Percentiles rank a stretch among this genome's conserved stretches.
Evolutionary conservation across 2,329 filamentous ascomycete species (phyloP).

Genomic region (Fusarium nisikadoi): DNA sequence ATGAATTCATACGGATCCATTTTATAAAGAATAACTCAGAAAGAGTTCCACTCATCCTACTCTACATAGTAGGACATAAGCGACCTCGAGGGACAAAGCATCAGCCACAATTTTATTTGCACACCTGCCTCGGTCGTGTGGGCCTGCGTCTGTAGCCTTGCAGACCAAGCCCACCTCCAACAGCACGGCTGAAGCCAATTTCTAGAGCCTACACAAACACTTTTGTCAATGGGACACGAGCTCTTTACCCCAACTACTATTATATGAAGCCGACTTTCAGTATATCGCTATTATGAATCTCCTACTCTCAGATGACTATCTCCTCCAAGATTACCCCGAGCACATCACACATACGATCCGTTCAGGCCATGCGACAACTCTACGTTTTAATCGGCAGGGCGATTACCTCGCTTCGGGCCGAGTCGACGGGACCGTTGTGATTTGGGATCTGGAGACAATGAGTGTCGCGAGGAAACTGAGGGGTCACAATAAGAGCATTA

Average conservation of each 20-base stretch:
- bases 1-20: no score
- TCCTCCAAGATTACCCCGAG: constrained; percentile 86
- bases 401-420: constrained; percentile 95
- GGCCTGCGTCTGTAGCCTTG: constrained; percentile 48
- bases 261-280: neutral
- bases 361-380: constrained; percentile 71
- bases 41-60: neutral
- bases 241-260: constrained; percentile 8
- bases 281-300: constrained; percentile 61
- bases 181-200: constrained; percentile 41
- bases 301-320: constrained; percentile 69
- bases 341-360: constrained; percentile 88
- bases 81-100: constrained; percentile 3
- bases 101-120: constrained; percentile 26
- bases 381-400: constrained; percentile 92
- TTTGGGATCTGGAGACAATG: constrained; percentile 98
- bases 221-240: constrained; percentile 36
- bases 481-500: constrained; percentile 92
- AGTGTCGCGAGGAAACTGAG: constrained; percentile 93
- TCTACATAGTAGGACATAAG: neutral
- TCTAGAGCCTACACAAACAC: constrained; percentile 34
- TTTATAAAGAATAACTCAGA: no score
- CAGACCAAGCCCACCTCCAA: constrained; percentile 38
- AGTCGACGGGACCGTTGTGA: constrained; percentile 91
- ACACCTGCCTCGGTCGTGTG: constrained; percentile 28